Conservation (phyloP, 768 basidiomycete species). For the Crucibulum laeve region DNA sequence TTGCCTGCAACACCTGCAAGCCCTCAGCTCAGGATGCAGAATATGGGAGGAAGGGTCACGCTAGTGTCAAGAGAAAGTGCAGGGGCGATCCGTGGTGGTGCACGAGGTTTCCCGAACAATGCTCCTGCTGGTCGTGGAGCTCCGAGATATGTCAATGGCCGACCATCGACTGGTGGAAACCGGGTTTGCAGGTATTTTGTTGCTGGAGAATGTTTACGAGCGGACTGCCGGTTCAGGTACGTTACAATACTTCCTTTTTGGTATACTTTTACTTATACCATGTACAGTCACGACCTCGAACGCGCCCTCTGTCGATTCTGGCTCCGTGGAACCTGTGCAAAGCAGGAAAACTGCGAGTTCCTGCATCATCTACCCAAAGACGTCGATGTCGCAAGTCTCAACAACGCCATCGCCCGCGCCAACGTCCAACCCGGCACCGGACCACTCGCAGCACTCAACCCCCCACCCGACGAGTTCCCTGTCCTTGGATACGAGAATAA, state of each 20-base stretch:
- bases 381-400: conserved; percentile 71
- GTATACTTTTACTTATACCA: conserved; percentile 5
- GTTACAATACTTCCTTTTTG: conserved; percentile 14
- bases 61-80: conserved; percentile 55
- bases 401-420: conserved; percentile 62
- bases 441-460: conserved; percentile 34
- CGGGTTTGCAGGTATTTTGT: conserved; percentile 96
- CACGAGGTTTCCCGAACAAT: conserved; percentile 30
- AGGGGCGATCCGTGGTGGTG: conserved; percentile 30
- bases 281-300: conserved; percentile 93
- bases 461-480: conserved; percentile 69
- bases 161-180: conserved; percentile 57
- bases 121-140: conserved; percentile 24
- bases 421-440: conserved; percentile 49
- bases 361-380: conserved; percentile 87
- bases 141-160: conserved; percentile 48
- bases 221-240: conserved; percentile 97
- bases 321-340: conserved; percentile 95
- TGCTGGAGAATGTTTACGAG: conserved; percentile 91
- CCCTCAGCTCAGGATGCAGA: conserved; percentile 49
- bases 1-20: conserved; percentile 41
- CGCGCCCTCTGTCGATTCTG: conserved; percentile 95
- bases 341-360: conserved; percentile 96
- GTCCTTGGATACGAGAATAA: conserved; percentile 47
- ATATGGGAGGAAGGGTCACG: conserved; percentile 64